phyloP scores from a whole-genome alignment of 1,139 yeast genomes.

The Blastobotrys apis region DNA sequence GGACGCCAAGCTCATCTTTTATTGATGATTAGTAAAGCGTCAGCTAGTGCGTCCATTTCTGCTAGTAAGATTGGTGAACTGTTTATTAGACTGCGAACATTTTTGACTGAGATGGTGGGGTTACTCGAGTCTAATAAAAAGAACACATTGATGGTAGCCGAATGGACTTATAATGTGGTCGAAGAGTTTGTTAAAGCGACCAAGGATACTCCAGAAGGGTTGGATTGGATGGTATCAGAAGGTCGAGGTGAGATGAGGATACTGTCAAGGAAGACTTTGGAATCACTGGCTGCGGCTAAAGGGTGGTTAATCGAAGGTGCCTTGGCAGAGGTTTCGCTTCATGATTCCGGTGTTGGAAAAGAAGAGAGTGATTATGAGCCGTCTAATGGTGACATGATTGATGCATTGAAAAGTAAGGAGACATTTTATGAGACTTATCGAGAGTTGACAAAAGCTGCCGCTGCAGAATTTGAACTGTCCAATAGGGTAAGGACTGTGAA shows the following conservation, averaged over 20 bases:
- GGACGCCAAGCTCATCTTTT: slow-evolving; percentile 40
- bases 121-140: slow-evolving; percentile 28
- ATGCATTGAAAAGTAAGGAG: slow-evolving; percentile 18
- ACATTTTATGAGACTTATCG: slow-evolving; percentile 37
- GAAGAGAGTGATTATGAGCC: slow-evolving; percentile 21
- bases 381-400: slow-evolving; percentile 18
- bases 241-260: slow-evolving; percentile 40
- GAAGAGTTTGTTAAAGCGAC: slow-evolving; percentile 33
- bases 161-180: slow-evolving; percentile 36
- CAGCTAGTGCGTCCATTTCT: slow-evolving; percentile 40
- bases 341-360: slow-evolving; percentile 15
- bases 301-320: slow-evolving; percentile 43
- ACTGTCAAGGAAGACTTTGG: slow-evolving; percentile 35
- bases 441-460: slow-evolving; percentile 43
- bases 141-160: slow-evolving; percentile 28
- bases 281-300: slow-evolving; percentile 32
- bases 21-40: slow-evolving; percentile 28
- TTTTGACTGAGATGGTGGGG: slow-evolving; percentile 42
- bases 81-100: slow-evolving; percentile 34
- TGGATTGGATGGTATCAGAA: slow-evolving; percentile 33
- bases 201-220: slow-evolving; percentile 27
- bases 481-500: slow-evolving; percentile 62
- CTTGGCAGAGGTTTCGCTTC: slow-evolving; percentile 38
- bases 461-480: slow-evolving; percentile 46
- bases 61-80: slow-evolving; percentile 33